Evolutionary conservation across 2,329 filamentous ascomycete species (phyloP).

Genomic region (Didymella pinodella): DNA sequence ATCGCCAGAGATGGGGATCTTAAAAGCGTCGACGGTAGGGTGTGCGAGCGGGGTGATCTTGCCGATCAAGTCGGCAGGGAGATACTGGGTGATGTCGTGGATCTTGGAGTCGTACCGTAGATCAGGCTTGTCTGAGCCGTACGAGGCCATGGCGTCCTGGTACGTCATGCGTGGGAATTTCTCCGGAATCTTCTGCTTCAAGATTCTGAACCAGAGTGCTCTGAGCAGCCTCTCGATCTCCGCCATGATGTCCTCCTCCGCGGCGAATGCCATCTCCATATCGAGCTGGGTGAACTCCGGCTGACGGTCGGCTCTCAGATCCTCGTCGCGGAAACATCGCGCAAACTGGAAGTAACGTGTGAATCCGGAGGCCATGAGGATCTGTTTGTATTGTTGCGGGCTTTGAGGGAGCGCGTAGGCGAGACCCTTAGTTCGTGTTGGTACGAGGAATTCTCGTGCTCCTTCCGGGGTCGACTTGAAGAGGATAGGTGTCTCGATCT

Average conservation of each 20-base stretch:
- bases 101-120: conserved; percentile 77
- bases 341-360: conserved; percentile 90
- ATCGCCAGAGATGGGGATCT: conserved; percentile 66
- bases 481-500: conserved; percentile 90
- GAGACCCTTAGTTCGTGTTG: conserved; percentile 75
- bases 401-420: conserved; percentile 95
- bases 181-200: conserved; percentile 53
- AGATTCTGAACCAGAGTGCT: conserved; percentile 62
- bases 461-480: conserved; percentile 99
- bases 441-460: conserved; percentile 92
- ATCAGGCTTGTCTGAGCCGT: conserved; percentile 94
- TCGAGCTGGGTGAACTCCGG: conserved; percentile 98
- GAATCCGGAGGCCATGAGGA: conserved; percentile 91
- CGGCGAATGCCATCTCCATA: conserved; percentile 89
- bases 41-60: conserved; percentile 76
- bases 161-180: conserved; percentile 73
- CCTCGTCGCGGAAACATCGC: conserved; percentile 93
- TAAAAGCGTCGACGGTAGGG: conserved; percentile 78
- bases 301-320: conserved; percentile 88
- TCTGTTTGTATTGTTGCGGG: conserved; percentile 98
- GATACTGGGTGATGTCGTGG: conserved; percentile 67
- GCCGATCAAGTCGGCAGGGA: conserved; percentile 69
- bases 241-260: conserved; percentile 73
- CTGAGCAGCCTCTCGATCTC: conserved; percentile 63
- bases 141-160: conserved; percentile 76